A percentile compares a stretch with the other conserved stretches of the same genome.
Evolutionary conservation across 306 rosid genomes (phyloP).

Genomic region (Inga leiocalycina): DNA sequence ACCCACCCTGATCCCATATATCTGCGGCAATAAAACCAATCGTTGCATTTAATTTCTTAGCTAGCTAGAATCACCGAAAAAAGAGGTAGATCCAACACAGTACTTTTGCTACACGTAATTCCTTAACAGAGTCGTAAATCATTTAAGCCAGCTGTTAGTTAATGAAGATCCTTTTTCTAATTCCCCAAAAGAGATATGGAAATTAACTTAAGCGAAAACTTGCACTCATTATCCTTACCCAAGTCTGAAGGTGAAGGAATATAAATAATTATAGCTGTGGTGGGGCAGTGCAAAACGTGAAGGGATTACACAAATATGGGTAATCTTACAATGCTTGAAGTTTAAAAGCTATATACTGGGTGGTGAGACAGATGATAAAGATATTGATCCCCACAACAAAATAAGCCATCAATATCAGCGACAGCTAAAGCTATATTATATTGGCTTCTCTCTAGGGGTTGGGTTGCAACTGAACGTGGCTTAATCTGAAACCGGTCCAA

Average conservation of each 20-base stretch:
- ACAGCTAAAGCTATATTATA: conserved; percentile 1
- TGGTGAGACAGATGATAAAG: conserved; percentile 16
- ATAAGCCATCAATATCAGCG: conserved; percentile 33
- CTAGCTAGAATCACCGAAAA: not conserved
- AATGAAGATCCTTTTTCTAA: not conserved
- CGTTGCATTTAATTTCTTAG: not conserved
- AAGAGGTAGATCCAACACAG: conserved; percentile 5
- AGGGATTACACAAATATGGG: not conserved
- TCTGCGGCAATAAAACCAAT: not conserved
- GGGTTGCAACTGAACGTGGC: conserved; percentile 31
- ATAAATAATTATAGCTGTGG: not conserved
- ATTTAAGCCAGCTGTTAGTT: conserved; percentile 22
- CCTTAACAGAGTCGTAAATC: not conserved
- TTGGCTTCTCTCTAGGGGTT: conserved; percentile 8
- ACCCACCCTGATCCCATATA: not conserved
- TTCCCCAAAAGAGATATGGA: not conserved
- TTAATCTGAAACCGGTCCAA: conserved; percentile 27
- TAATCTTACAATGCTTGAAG: not conserved
- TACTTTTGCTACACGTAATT: not conserved
- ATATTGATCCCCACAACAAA: conserved; percentile 13
- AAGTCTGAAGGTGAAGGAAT: conserved; percentile 28
- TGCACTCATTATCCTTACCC: conserved; percentile 5
- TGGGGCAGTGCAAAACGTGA: not conserved
- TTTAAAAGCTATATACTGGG: not conserved
- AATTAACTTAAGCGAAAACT: not conserved